Conservation (phyloP, 176 grass and related monocot genomes). For the Aegilops umbellulata region DNA sequence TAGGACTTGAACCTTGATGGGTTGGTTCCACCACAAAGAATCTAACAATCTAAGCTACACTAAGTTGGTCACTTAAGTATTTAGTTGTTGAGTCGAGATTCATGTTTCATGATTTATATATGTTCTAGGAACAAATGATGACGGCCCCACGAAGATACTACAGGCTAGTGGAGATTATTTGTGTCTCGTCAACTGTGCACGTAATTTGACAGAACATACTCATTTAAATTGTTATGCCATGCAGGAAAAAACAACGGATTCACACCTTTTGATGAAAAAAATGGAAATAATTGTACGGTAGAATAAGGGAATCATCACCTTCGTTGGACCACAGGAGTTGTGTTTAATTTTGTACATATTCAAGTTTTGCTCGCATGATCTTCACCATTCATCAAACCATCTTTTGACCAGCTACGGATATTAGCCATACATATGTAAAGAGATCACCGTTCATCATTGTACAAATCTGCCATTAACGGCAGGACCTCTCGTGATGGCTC, state of each 20-base stretch:
- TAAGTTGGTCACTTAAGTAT: neutral
- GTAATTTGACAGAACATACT: conserved; percentile 37
- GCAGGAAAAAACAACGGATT: neutral
- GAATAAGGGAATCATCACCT: conserved; percentile 7
- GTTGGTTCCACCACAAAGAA: too few relatives aligned
- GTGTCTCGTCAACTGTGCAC: conserved; percentile 10
- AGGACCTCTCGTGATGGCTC: conserved; percentile 20
- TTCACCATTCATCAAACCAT: conserved; percentile 30
- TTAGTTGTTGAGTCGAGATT: neutral
- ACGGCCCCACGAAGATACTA: neutral
- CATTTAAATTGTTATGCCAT: conserved; percentile 31
- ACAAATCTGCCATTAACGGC: conserved; percentile 26
- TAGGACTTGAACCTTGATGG: too few relatives aligned
- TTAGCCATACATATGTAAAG: conserved; percentile 1
- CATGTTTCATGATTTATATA: neutral
- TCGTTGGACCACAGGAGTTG: conserved; percentile 7
- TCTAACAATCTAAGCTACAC: too few relatives aligned
- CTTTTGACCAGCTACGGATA: conserved; percentile 40
- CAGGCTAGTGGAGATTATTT: conserved; percentile 1
- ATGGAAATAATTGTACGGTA: neutral
- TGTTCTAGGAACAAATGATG: neutral
- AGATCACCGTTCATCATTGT: conserved; percentile 43
- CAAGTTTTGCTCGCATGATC: conserved; percentile 26
- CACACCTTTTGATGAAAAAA: conserved; percentile 2
- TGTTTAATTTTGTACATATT: conserved; percentile 18